Base-by-base conservation (phyloP, 2,329 filamentous ascomycete genomes). In the Helotiales sp. region DNA sequence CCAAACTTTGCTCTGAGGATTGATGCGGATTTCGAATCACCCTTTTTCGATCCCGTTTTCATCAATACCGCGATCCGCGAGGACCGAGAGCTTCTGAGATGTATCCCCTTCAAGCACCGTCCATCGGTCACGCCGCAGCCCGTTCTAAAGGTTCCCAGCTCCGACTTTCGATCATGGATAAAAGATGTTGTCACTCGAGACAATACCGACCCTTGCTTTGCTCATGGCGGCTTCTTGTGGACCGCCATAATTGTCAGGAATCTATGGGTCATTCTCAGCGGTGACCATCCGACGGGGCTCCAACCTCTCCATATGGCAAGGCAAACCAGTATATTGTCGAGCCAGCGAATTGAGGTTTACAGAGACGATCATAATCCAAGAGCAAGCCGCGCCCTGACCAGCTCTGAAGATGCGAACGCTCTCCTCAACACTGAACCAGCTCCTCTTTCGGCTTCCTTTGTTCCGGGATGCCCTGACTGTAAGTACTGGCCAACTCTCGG, bases 1-100 rank as follows among this genome's bases (percentile, higher is more conserved):
- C 90, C 89, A 2, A 89, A 87, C 0, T 90, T 93, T 66, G 80
- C 93, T 34, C 76, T 93, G 29, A 88, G 92, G 63, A 72, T 88
- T 40, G 76, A 77, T 62, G 72, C 77, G 30, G 75, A 75, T 22
- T 73, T 78, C 1, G 57, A 63, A 2, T 78, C 79, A 0, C 75
- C 76, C 1, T 44, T n/a, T n/a, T 71, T 92, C 33, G 78, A 81
- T 30, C 79, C 89, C 2, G 66, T 90, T 0, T 93, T 88, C 69
- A 80, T 81, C 24, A 93, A 93, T 66, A 75, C 79, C 9, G 81
- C 87, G 2, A 74, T 93, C 56, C 82, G 84, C 48, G 77, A 80
- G 0, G 53, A 63, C 42, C 30, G 22, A 19, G 52, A 53, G 15
- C 58, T 65, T 6, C 42, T 52, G n/a, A 52, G 53, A 31, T 17